Conservation (phyloP, 2,329 filamentous ascomycete genomes). For the Aspergillus pseudonomiae region DNA sequence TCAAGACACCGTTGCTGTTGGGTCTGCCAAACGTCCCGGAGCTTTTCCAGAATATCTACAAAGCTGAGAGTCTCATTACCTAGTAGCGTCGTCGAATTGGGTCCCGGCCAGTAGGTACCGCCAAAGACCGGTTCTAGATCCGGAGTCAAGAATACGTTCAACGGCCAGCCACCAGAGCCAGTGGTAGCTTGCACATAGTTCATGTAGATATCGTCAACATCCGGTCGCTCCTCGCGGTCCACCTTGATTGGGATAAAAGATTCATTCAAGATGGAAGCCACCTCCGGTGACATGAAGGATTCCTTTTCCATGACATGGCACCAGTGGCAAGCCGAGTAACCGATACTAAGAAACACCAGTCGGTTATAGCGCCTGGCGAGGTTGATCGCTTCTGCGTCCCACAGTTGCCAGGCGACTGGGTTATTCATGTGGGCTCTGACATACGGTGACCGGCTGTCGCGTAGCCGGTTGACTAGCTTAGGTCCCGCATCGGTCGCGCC, state of each 20-base stretch:
- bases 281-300: constrained; percentile 80
- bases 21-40: constrained; percentile 73
- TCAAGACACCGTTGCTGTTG: constrained; percentile 81
- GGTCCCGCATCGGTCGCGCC: constrained; percentile 26
- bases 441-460: constrained; percentile 35
- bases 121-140: constrained; percentile 93
- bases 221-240: constrained; percentile 90
- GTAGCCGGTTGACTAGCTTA: constrained; percentile 58
- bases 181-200: constrained; percentile 96
- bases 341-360: constrained; percentile 90
- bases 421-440: constrained; percentile 77
- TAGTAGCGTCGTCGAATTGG: constrained; percentile 58
- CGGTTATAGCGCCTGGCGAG: constrained; percentile 81
- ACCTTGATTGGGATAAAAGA: constrained; percentile 90
- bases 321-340: constrained; percentile 94
- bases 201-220: constrained; percentile 96
- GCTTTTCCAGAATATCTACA: constrained; percentile 78
- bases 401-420: constrained; percentile 87
- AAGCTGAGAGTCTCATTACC: constrained; percentile 73
- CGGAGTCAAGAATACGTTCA: constrained; percentile 95
- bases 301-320: constrained; percentile 92
- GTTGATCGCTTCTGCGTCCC: constrained; percentile 74
- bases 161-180: constrained; percentile 86
- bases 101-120: constrained; percentile 92
- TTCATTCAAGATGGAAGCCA: constrained; percentile 80